Conservation (phyloP, 805 yeast species). For the Candida xyloterini region DNA sequence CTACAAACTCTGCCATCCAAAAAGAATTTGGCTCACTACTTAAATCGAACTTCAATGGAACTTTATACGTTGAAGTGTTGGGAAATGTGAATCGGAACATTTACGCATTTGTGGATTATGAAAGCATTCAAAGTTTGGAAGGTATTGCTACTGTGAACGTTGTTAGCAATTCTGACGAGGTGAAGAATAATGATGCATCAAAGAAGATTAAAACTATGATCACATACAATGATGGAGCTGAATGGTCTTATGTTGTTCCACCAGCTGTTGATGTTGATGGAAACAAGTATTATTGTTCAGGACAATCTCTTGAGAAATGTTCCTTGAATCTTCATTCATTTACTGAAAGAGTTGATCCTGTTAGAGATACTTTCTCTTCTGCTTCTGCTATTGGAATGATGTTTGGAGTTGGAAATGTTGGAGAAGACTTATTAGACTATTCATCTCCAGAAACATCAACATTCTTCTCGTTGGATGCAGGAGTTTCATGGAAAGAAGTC, state of each 20-base stretch:
- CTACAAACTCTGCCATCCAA: conserved; percentile 51
- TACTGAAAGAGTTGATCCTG: conserved; percentile 76
- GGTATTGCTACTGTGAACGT: conserved; percentile 77
- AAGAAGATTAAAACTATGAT: conserved; percentile 70
- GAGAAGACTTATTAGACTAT: conserved; percentile 45
- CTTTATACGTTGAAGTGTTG: conserved; percentile 70
- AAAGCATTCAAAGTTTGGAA: conserved; percentile 75
- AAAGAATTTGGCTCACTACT: conserved; percentile 73
- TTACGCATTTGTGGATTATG: conserved; percentile 83
- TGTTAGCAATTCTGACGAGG: conserved; percentile 54
- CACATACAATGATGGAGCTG: conserved; percentile 88
- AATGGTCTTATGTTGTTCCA: conserved; percentile 72
- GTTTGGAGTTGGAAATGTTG: conserved; percentile 94
- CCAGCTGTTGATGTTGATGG: conserved; percentile 66
- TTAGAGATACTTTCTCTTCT: conserved; percentile 80
- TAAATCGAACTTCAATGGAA: conserved; percentile 90
- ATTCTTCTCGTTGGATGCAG: conserved; percentile 85
- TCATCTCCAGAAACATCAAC: conserved; percentile 54
- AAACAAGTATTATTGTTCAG: conserved; percentile 49
- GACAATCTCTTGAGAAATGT: conserved; percentile 53
- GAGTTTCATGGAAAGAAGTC: conserved; percentile 81
- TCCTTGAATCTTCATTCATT: conserved; percentile 85
- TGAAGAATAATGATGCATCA: conserved; percentile 22
- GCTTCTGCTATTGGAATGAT: conserved; percentile 85
- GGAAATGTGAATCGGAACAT: conserved; percentile 70